These are phyloP conservation scores for Acanthamoeba healyi DNA, from an alignment of 208 protist species.

Conservation along the genomic window DNA sequence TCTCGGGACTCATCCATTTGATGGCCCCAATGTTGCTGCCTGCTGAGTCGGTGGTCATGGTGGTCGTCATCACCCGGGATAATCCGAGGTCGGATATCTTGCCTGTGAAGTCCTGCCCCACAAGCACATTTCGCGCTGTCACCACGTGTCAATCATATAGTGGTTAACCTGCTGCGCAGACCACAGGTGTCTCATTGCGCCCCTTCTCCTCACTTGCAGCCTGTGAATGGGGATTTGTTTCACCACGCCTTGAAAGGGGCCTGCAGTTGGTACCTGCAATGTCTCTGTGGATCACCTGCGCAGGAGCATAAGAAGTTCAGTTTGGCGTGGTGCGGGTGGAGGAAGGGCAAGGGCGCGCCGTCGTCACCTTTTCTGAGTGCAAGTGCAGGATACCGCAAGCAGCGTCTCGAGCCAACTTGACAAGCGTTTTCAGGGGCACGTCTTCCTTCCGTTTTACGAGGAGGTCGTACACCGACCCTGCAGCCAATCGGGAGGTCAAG, in stretches of 20 bases:
- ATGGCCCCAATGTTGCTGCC: constrained; percentile 65
- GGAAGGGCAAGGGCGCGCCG: not conserved
- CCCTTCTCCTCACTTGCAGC: too few species aligned
- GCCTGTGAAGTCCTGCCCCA: constrained; percentile 64
- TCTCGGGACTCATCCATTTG: constrained; percentile 72
- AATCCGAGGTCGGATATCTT: constrained; percentile 53
- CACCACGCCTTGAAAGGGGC: too few species aligned
- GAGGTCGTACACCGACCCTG: constrained; percentile 67
- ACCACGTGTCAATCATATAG: too few species aligned
- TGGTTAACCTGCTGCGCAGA: too few species aligned
- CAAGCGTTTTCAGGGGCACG: not conserved
- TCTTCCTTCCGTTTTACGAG: constrained; percentile 59
- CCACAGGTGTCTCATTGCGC: too few species aligned
- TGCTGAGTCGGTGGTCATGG: not conserved
- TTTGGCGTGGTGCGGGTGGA: not conserved
- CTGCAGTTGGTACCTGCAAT: not conserved
- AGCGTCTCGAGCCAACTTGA: constrained; percentile 64
- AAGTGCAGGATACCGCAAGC: constrained; percentile 69
- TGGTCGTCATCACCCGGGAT: constrained; percentile 24
- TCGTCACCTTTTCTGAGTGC: constrained; percentile 55
- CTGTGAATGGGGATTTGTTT: too few species aligned
- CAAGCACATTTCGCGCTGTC: constrained; percentile 45
- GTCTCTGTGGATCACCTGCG: constrained; percentile 64
- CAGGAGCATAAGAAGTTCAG: not conserved
- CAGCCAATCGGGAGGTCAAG: not conserved